phyloP scores from a whole-genome alignment of 768 basidiomycete species.

The Amanita jacksonii region DNA sequence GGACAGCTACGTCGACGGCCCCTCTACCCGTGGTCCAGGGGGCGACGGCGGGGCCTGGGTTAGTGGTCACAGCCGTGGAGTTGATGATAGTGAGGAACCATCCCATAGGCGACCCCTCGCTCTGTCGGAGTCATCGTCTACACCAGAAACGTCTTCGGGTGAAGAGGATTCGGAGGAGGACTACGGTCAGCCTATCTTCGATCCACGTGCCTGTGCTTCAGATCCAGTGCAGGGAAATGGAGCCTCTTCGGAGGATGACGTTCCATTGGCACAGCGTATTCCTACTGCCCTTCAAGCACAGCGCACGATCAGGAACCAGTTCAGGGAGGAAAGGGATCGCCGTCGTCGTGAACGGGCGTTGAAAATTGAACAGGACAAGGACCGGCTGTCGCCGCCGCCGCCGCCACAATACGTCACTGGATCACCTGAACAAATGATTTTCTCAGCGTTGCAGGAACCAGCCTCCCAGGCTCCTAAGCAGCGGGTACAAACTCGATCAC shows the following conservation, averaged over 20 bases:
- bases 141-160: constrained; percentile 29
- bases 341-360: constrained; percentile 32
- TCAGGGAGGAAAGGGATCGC: constrained; percentile 57
- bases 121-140: too few relatives aligned
- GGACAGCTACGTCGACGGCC: constrained; percentile 8
- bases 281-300: constrained; percentile 81
- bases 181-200: constrained; percentile 22
- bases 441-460: constrained; percentile 12
- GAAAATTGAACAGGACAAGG: constrained; percentile 19
- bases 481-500: constrained; percentile 24
- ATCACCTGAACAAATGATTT: too few relatives aligned
- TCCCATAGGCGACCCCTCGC: too few relatives aligned
- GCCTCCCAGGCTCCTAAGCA: constrained; percentile 11
- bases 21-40: constrained; percentile 12
- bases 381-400: too few relatives aligned
- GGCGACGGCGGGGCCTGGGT: constrained; percentile 14
- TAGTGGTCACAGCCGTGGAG: constrained; percentile 19
- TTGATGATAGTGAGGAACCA: constrained; percentile 31
- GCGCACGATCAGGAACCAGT: constrained; percentile 64
- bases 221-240: constrained; percentile 10
- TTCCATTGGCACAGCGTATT: constrained; percentile 75
- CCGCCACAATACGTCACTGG: too few relatives aligned
- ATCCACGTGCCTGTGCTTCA: constrained; percentile 9
- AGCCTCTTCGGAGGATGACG: constrained; percentile 55
- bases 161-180: constrained; percentile 36